phyloP scores from a whole-genome alignment of 2,329 filamentous ascomycete genomes.

The Penicillium sp. region DNA sequence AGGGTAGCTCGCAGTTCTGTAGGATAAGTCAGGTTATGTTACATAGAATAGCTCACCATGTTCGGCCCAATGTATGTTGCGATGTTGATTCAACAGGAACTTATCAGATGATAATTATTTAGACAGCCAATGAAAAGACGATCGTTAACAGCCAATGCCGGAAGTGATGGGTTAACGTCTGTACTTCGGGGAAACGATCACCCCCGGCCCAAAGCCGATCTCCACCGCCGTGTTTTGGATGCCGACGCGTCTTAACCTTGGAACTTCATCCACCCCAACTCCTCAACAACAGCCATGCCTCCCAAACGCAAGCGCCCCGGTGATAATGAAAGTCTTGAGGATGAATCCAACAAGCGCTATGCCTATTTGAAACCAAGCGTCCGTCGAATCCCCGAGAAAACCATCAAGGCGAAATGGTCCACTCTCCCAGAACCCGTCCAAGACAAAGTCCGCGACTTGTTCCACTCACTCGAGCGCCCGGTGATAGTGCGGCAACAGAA shows the following conservation, averaged over 20 bases:
- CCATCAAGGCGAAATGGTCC: slow-evolving; percentile 46
- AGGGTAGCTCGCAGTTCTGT: no score
- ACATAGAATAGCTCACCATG: neutral
- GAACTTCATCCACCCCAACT: slow-evolving; percentile 4
- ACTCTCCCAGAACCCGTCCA: slow-evolving; percentile 42
- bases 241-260: slow-evolving; percentile 15
- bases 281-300: slow-evolving; percentile 18
- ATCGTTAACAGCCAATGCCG: neutral
- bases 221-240: slow-evolving; percentile 16
- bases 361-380: slow-evolving; percentile 40
- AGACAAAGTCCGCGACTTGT: slow-evolving; percentile 41
- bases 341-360: slow-evolving; percentile 28
- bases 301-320: slow-evolving; percentile 29
- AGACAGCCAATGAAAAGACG: neutral
- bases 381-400: slow-evolving; percentile 41
- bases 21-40: neutral
- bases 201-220: neutral
- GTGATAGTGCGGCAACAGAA: slow-evolving; percentile 43
- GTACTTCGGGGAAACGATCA: neutral
- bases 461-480: slow-evolving; percentile 40
- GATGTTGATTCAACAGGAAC: neutral
- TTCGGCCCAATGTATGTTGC: neutral
- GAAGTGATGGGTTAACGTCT: neutral
- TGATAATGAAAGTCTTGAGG: slow-evolving; percentile 15
- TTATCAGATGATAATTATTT: neutral